phyloP scores from a whole-genome alignment of 169 alveolate species.

The Plasmodium inui region DNA sequence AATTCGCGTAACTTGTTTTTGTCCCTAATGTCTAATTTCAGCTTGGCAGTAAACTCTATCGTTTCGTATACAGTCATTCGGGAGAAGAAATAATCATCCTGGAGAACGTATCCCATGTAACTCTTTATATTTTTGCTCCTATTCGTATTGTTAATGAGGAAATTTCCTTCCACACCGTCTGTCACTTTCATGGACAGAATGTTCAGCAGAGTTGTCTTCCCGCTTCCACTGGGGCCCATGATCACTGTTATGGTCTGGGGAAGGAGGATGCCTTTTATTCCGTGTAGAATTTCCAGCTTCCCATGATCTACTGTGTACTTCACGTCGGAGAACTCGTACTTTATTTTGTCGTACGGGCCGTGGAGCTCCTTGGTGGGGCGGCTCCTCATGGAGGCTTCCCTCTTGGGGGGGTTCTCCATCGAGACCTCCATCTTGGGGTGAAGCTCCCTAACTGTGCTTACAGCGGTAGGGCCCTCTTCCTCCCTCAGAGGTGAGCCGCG shows the following conservation, averaged over 20 bases:
- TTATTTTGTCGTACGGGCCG: slow-evolving; percentile 11
- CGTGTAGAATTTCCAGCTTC: slow-evolving; percentile 51
- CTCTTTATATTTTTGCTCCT: slow-evolving; percentile 41
- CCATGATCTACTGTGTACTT: slow-evolving; percentile 54
- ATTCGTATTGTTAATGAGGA: slow-evolving; percentile 22
- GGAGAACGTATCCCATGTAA: slow-evolving; percentile 75
- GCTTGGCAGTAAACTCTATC: slow-evolving; percentile 78
- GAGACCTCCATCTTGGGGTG: background rate
- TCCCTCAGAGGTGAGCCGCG: background rate
- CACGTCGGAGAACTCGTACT: slow-evolving; percentile 56
- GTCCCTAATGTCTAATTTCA: slow-evolving; percentile 78
- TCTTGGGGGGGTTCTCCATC: background rate
- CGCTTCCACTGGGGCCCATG: slow-evolving; percentile 86
- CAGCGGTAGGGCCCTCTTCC: background rate
- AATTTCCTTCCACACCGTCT: slow-evolving; percentile 43
- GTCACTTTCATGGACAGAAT: slow-evolving; percentile 77
- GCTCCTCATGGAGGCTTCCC: background rate
- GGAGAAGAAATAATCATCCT: slow-evolving; percentile 79
- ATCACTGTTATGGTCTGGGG: slow-evolving; percentile 75
- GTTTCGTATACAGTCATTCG: slow-evolving; percentile 80
- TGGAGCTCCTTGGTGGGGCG: background rate
- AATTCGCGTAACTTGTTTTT: slow-evolving; percentile 73
- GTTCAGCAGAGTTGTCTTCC: slow-evolving; percentile 84
- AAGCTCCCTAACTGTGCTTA: background rate
- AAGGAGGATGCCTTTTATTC: slow-evolving; percentile 30